Conservation (phyloP, 2,329 filamentous ascomycete species). For the Colletotrichum scovillei region DNA sequence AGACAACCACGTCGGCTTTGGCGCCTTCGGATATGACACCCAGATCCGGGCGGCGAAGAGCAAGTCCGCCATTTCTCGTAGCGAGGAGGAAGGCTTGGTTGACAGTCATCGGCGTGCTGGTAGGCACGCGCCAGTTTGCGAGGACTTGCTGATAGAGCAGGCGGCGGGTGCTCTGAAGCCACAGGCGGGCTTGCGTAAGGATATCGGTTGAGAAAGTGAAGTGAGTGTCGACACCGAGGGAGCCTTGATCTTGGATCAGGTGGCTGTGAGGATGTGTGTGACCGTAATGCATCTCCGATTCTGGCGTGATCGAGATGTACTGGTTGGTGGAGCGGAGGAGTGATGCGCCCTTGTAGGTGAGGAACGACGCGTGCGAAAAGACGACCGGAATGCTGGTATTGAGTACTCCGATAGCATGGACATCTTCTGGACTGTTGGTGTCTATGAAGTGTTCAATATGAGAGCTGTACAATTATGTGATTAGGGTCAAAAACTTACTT, state of each 20-base stretch:
- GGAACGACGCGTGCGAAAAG: conserved; percentile 62
- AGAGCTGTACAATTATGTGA: background rate
- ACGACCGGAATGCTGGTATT: conserved; percentile 59
- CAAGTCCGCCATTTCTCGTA: conserved; percentile 62
- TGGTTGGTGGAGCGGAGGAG: conserved; percentile 62
- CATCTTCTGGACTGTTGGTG: conserved; percentile 52
- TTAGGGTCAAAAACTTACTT: conserved; percentile 38
- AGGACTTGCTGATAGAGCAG: conserved; percentile 52
- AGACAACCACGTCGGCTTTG: conserved; percentile 66
- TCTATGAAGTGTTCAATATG: background rate
- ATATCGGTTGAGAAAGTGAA: conserved; percentile 63
- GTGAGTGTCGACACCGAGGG: conserved; percentile 66
- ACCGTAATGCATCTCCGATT: conserved; percentile 70
- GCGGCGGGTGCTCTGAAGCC: conserved; percentile 59
- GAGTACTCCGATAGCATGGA: conserved; percentile 51
- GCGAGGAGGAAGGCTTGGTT: conserved; percentile 67
- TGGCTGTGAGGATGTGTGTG: conserved; percentile 58
- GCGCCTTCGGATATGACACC: conserved; percentile 61
- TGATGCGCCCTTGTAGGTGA: conserved; percentile 50
- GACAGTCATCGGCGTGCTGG: conserved; percentile 62
- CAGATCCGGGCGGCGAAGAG: conserved; percentile 61
- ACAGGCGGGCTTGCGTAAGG: conserved; percentile 63
- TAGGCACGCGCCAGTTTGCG: conserved; percentile 54
- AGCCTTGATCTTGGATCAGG: conserved; percentile 59
- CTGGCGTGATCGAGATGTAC: conserved; percentile 67